phyloP scores from a whole-genome alignment of 768 basidiomycete species.

The Collybia nuda region DNA sequence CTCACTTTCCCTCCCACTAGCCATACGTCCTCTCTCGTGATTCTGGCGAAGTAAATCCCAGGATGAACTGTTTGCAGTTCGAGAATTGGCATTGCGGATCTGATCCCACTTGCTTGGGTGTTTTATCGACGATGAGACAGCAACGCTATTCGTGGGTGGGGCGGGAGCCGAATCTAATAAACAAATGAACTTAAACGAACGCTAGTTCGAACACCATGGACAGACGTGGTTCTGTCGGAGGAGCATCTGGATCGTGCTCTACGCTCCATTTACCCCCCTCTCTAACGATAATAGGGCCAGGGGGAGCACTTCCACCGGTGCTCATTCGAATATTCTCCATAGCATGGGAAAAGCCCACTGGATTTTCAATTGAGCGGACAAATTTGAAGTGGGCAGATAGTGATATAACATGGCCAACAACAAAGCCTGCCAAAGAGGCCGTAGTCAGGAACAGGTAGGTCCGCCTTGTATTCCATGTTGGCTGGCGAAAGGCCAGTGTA shows the following conservation, averaged over 20 bases:
- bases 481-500: slow-evolving; percentile 18
- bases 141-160: not conserved
- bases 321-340: slow-evolving; percentile 44
- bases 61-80: slow-evolving; percentile 44
- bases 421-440: slow-evolving; percentile 27
- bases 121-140: slow-evolving; percentile 14
- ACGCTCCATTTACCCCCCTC: slow-evolving; percentile 13
- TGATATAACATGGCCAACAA: slow-evolving; percentile 25
- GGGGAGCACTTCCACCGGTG: slow-evolving; percentile 29
- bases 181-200: no score
- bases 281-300: slow-evolving; percentile 27
- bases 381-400: slow-evolving; percentile 34
- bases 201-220: no score
- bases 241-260: slow-evolving; percentile 10
- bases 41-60: slow-evolving; percentile 71
- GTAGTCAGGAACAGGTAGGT: slow-evolving; percentile 16
- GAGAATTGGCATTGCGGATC: slow-evolving; percentile 54
- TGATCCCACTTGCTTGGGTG: slow-evolving; percentile 59
- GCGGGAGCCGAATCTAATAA: slow-evolving; percentile 5
- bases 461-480: slow-evolving; percentile 18
- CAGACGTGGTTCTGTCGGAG: not conserved
- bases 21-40: slow-evolving; percentile 39
- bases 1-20: slow-evolving; percentile 5
- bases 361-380: slow-evolving; percentile 36
- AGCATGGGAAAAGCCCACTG: slow-evolving; percentile 37